Base-by-base conservation (phyloP, 352 stramenopile genomes). In the Poterioochromonas sp. region DNA sequence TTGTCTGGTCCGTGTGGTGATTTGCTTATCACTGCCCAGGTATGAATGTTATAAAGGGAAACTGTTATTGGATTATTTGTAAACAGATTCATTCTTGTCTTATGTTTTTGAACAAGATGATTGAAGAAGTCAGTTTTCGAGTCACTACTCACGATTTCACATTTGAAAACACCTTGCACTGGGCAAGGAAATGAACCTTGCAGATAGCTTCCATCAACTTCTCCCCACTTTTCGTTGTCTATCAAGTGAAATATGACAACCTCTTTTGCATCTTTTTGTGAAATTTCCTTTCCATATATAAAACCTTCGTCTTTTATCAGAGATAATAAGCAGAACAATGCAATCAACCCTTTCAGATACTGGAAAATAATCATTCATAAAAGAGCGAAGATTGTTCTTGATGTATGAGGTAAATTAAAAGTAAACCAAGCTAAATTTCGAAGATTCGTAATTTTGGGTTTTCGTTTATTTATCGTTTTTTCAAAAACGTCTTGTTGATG, bases 11-110 rank as follows among this genome's bases (percentile, higher is more conserved):
- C 12, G 20, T 43, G 29, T 20, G 62, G 62, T 15, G 62, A n/a
- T 15, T 35, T 43, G 29, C 62, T 43, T n/a, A 70, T 20, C 12
- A n/a, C 26, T 58, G 15, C 26, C 47, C 47, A 58, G 18, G 29
- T 70, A n/a, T 70, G 62, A 43, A 70, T 70, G 62, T 70, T 70
- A n/a, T 70, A 70, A 12, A 70, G 12, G 20, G 62, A 12, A 22
- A 70, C 18, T 20, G 62, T 44, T 20, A 70, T 15, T 15, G 62
- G 12, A 70, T 70, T n/a, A 12, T 58, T 26, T 26, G 47, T 26
- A 26, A 26, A 15, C 15, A 26, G 26, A 15, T 26, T 58, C 47
- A 26, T 58, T 26, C 47, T 15, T 26, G 26, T 26, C 26, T 58
- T 58, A 26, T 58, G 47, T 26, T 58, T 58, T 26, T 58, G 15